Evolutionary conservation across 371 early-diverging fungal species (phyloP), one percentile per base, ranked within the genome.

Genomic region (Cokeromyces recurvatus): DNA sequence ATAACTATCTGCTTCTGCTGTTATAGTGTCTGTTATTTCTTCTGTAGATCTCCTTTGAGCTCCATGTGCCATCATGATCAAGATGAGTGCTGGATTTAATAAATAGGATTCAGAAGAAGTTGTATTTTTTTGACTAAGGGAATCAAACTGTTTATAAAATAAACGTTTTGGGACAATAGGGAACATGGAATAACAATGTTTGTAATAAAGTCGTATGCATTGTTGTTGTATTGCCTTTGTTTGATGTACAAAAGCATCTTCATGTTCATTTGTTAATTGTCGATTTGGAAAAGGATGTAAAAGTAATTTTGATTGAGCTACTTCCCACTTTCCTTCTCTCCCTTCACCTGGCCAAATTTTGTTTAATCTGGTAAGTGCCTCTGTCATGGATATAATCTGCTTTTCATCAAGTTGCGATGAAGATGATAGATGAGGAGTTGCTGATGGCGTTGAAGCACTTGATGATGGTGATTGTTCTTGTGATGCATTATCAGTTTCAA

Each of bases 11-110:
- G 59, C 46, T 34, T 34, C 11, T 11, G 11, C 4, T 4, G 5
- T 34, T 5, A 11, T 15, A 29, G 12, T 53, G n/a, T n/a, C n/a
- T n/a, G n/a, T n/a, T n/a, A n/a, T 46, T 4, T 63, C 59, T 15
- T 38, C 44, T 17, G 47, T 38, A 19, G 38, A 40, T 7, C 24
- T 41, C n/a, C n/a, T n/a, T 29, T 50, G 43, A 3, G 71, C 57
- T 3, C 58, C 71, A 41, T 66, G 62, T 1, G 71, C 71, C 32
- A 51, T 57, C n/a, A 69, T 40, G 22, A 51, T 36, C 16, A 53
- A 39, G 3, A 69, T 15, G 11, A 69, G 32, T 2, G 54, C 23
- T 0, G 57, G 59, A 15, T 41, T 37, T 17, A 38, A 20, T 22
- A 53, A 38, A n/a, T n/a, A n/a, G n/a, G n/a, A n/a, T n/a, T n/a